Conservation (phyloP, 805 yeast species). For the Lipomyces sp. region DNA sequence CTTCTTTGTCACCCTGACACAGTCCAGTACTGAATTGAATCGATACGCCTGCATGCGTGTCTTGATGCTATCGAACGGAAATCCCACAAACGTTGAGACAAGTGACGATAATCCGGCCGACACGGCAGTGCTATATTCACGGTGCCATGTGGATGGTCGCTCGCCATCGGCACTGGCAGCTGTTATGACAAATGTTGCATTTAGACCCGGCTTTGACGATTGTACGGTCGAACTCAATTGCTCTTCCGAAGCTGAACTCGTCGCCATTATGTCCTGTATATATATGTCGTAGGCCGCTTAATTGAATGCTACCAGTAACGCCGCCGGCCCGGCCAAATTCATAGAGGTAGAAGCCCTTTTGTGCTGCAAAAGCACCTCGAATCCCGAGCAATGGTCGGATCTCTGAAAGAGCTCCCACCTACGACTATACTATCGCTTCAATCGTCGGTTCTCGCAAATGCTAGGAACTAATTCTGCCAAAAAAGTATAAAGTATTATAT, state of each 20-base stretch:
- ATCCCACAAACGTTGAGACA: conserved; percentile 71
- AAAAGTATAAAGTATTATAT: too few species aligned
- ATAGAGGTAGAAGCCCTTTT: too few species aligned
- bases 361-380: too few species aligned
- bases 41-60: conserved; percentile 83
- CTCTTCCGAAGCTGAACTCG: not conserved
- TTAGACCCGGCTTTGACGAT: not conserved
- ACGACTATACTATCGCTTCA: too few species aligned
- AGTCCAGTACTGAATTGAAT: conserved; percentile 60
- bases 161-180: not conserved
- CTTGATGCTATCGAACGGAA: conserved; percentile 84
- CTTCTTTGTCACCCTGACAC: conserved; percentile 58
- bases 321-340: too few species aligned
- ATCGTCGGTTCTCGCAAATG: too few species aligned
- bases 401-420: too few species aligned
- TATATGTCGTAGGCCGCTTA: not conserved
- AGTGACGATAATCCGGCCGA: conserved; percentile 69
- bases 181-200: not conserved
- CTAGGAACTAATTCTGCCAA: too few species aligned
- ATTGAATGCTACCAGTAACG: not conserved
- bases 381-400: too few species aligned
- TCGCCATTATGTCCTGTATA: not conserved
- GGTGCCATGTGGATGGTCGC: conserved; percentile 18
- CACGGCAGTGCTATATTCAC: conserved; percentile 46
- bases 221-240: not conserved